A percentile compares a stretch with the other conserved stretches of the same genome.
phyloP scores from a whole-genome alignment of 2,329 filamentous ascomycete species.

The Colletotrichum liaoningense region DNA sequence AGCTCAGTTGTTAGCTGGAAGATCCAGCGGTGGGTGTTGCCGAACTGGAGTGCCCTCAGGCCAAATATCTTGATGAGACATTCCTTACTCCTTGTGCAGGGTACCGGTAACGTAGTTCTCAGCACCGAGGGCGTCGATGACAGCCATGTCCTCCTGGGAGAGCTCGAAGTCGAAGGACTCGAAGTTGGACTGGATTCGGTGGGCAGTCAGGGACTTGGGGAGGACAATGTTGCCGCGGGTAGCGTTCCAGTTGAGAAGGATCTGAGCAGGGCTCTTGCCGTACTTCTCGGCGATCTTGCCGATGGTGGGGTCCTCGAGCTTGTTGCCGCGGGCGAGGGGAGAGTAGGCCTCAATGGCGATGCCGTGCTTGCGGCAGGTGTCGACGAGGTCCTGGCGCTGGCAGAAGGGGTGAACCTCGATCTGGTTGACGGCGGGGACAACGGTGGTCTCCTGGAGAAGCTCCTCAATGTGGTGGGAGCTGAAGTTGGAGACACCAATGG shows the following conservation, averaged over 20 bases:
- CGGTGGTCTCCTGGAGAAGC: constrained; percentile 51
- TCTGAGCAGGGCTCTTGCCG: constrained; percentile 66
- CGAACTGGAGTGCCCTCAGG: constrained; percentile 2
- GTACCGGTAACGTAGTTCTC: constrained; percentile 44
- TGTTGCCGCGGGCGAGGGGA: constrained; percentile 61
- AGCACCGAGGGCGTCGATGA: constrained; percentile 46
- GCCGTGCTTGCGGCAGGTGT: constrained; percentile 77
- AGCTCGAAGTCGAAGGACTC: constrained; percentile 73
- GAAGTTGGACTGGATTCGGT: constrained; percentile 72
- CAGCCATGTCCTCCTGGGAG: constrained; percentile 57
- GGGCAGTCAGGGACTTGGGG: constrained; percentile 71
- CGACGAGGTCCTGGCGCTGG: constrained; percentile 53
- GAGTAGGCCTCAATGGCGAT: constrained; percentile 57
- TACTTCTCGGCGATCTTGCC: constrained; percentile 66
- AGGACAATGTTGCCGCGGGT: constrained; percentile 69
- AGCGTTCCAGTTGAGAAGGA: constrained; percentile 70
- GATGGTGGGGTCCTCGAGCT: constrained; percentile 64
- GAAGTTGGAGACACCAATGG: constrained; percentile 56
- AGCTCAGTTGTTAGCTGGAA: constrained; percentile 13
- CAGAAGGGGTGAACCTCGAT: constrained; percentile 72
- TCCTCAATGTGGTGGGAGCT: constrained; percentile 46
- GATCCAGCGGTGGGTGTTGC: constrained; percentile 9
- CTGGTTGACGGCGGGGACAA: constrained; percentile 68
- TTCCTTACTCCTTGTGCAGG: constrained; percentile 53
- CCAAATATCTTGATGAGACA: background rate